Evolutionary conservation across 257 asterid species (phyloP).

Genomic region (Primulina eburnea): DNA sequence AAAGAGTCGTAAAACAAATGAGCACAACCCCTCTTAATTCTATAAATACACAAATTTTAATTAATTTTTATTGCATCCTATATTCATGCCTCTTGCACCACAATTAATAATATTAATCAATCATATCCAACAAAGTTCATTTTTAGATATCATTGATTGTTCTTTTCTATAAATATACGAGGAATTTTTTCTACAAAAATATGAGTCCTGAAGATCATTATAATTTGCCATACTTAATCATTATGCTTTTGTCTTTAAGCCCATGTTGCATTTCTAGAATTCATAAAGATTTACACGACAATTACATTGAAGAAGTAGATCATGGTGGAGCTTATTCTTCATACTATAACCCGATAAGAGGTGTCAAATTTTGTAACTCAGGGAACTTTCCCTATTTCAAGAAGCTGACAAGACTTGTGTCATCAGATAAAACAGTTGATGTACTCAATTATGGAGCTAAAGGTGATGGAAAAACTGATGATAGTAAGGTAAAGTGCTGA

Average conservation of each 20-base stretch:
- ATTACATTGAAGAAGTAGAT: background rate
- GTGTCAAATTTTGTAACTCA: background rate
- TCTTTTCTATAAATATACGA: no score
- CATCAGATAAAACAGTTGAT: constrained; percentile 9
- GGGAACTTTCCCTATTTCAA: background rate
- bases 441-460: constrained; percentile 37
- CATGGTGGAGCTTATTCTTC: constrained; percentile 24
- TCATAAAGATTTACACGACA: constrained; percentile 2
- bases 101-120: no score
- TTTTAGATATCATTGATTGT: no score
- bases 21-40: no score
- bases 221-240: constrained; percentile 10
- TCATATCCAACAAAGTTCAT: no score
- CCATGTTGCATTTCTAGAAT: constrained; percentile 10
- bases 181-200: no score
- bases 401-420: background rate
- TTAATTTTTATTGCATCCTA: no score
- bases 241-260: background rate
- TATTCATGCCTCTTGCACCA: no score
- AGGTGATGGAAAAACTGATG: constrained; percentile 40
- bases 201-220: background rate
- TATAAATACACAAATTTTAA: no score
- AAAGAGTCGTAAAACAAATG: background rate
- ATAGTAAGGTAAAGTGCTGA: constrained; percentile 27
- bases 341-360: constrained; percentile 4